Evolutionary conservation across 2,329 filamentous ascomycete genomes (phyloP), one percentile per base, ranked within the genome.

Genomic region (Fragosphaeria purpurea): DNA sequence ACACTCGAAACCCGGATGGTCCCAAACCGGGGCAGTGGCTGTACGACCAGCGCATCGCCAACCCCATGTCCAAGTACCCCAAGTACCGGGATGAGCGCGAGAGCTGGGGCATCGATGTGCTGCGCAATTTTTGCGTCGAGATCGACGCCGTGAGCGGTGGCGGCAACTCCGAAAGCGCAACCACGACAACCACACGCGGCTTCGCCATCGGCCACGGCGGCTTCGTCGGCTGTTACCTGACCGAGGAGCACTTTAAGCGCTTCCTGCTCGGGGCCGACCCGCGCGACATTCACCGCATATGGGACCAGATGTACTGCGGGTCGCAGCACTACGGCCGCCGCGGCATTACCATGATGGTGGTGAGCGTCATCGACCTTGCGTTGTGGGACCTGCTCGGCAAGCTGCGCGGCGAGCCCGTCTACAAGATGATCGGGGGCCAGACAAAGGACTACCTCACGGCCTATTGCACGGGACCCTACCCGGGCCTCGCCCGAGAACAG

Each of bases 321-420:
- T 50, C 48, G 33, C 44, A 46, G 48, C 44, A 46, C 48, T 50
- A 50, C 48, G 48, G 48, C 37, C 33, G 48, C 9, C 44, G 44
- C 33, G 48, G 48, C 40, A 37, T 50, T 13, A 44, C 48, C n/a
- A 45, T 50, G 44, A 45, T 45, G 31, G 39, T 46, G 7, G 45
- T 50, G 35, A 46, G 42, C 42, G 48, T 50, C n/a, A 46, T 50
- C 35, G 48, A 50, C 44, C 40, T 50, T 2, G 48, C 48, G 8
- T 13, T 50, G 34, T 50, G 48, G 48, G 48, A 50, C 40, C 38
- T 50, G 30, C 39, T 50, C 43, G 48, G 48, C 42, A 50, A 50
- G 48, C 46, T 50, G n/a, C 42, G 48, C 37, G 44, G 44, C 43
- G 48, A 50, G 44, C 48, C 48, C 12, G 48, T 50, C 5, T 50